phyloP scores from a whole-genome alignment of 2,329 filamentous ascomycete species.

The Exophiala oligosperma region DNA sequence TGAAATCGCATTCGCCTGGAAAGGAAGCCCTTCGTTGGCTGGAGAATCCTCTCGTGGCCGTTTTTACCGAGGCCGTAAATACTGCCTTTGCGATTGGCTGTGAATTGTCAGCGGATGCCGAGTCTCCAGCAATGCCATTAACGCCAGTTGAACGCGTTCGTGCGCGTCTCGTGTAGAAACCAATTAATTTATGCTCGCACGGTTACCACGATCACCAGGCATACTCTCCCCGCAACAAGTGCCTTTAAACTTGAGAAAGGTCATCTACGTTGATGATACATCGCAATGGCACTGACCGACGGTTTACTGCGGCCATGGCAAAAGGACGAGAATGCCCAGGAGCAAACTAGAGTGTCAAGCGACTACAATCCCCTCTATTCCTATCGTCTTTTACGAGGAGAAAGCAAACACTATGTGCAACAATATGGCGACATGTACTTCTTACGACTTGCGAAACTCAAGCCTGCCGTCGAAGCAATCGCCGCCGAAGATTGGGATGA shows the following conservation, averaged over 20 bases:
- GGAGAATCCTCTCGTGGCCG: no score
- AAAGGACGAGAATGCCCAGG: conserved; percentile 41
- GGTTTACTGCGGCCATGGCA: conserved; percentile 20
- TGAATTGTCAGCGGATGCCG: no score
- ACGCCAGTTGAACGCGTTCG: no score
- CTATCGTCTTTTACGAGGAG: conserved; percentile 68
- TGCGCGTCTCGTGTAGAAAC: no score
- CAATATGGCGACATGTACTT: conserved; percentile 99
- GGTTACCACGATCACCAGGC: conserved; percentile 8
- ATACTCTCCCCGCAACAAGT: no score
- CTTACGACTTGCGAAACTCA: conserved; percentile 81
- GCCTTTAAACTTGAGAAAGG: no score
- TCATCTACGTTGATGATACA: not conserved
- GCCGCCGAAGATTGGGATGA: conserved; percentile 76
- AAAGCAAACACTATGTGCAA: conserved; percentile 75
- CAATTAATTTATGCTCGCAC: no score
- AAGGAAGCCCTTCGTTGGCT: no score
- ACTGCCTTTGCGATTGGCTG: no score
- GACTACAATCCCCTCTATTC: conserved; percentile 73
- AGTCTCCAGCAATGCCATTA: no score
- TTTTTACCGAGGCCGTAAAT: no score
- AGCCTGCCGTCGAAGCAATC: conserved; percentile 74
- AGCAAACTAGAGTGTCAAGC: conserved; percentile 53
- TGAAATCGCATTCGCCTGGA: no score
- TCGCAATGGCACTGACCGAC: conserved; percentile 17